Evolutionary conservation across 306 rosid species (phyloP).

Genomic region (Castanea sativa): DNA sequence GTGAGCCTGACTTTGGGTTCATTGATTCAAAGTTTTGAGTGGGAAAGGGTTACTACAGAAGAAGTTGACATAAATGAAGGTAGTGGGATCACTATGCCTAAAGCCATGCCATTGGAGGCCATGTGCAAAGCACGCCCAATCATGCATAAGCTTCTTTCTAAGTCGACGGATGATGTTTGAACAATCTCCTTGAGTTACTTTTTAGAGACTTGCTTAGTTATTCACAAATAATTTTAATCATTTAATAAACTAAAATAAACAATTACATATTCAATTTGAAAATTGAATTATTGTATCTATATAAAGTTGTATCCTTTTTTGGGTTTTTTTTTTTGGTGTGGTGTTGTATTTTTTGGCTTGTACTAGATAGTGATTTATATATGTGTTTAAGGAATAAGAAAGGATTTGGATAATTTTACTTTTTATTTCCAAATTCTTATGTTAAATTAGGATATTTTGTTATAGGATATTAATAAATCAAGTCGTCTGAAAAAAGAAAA

Average conservation of each 20-base stretch:
- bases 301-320: too few relatives aligned
- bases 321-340: too few relatives aligned
- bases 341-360: too few relatives aligned
- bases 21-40: conserved; percentile 39
- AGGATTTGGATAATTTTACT: background rate
- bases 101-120: conserved; percentile 33
- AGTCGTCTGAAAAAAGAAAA: too few relatives aligned
- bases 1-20: conserved; percentile 23
- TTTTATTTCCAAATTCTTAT: too few relatives aligned
- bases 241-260: too few relatives aligned
- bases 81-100: conserved; percentile 36
- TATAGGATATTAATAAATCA: too few relatives aligned
- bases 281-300: too few relatives aligned
- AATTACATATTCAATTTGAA: too few relatives aligned
- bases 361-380: too few relatives aligned
- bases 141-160: background rate
- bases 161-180: background rate
- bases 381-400: background rate
- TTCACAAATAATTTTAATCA: too few relatives aligned
- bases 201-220: background rate
- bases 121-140: conserved; percentile 27
- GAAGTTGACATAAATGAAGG: conserved; percentile 38
- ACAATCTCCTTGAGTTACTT: background rate
- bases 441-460: too few relatives aligned
- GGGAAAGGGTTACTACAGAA: conserved; percentile 26